Conservation (phyloP, 2,329 filamentous ascomycete species). For the Stemphylium lycopersici region DNA sequence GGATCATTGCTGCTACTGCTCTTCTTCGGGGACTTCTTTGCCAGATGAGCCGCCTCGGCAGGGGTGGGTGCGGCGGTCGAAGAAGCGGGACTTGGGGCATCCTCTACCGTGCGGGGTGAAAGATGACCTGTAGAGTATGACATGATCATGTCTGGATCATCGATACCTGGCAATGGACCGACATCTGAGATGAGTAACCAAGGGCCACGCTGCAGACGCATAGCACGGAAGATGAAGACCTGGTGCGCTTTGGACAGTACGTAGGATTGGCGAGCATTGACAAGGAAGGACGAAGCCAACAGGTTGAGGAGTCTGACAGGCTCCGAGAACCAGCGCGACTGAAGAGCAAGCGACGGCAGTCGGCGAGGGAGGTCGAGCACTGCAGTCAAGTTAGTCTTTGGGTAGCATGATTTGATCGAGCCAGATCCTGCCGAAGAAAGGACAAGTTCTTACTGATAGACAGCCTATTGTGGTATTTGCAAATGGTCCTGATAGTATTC, state of each 20-base stretch:
- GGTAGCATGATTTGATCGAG: neutral
- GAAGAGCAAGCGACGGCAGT: conserved; percentile 62
- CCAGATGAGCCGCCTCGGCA: conserved; percentile 64
- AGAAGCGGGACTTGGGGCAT: conserved; percentile 38
- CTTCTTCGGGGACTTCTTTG: conserved; percentile 50
- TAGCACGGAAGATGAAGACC: conserved; percentile 61
- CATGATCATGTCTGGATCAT: conserved; percentile 48
- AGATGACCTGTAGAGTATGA: conserved; percentile 45
- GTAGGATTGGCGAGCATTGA: conserved; percentile 64
- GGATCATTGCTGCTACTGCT: conserved; percentile 57
- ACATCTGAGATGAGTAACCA: conserved; percentile 67
- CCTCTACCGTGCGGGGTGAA: conserved; percentile 53
- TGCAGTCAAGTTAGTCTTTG: conserved; percentile 31
- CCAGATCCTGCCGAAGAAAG: neutral
- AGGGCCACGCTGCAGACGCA: conserved; percentile 63
- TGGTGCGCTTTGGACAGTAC: conserved; percentile 66
- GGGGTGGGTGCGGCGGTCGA: conserved; percentile 63
- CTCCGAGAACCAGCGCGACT: conserved; percentile 69
- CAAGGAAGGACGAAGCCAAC: conserved; percentile 60
- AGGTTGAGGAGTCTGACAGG: conserved; percentile 64
- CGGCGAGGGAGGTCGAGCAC: conserved; percentile 62
- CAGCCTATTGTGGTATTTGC: conserved; percentile 81
- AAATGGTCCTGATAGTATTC: conserved; percentile 84
- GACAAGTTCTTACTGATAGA: conserved; percentile 74
- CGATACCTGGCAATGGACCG: conserved; percentile 59